Evolutionary conservation across 306 rosid genomes (phyloP), one percentile per base, ranked within the genome.

Genomic region (Oemleria cerasiformis): DNA sequence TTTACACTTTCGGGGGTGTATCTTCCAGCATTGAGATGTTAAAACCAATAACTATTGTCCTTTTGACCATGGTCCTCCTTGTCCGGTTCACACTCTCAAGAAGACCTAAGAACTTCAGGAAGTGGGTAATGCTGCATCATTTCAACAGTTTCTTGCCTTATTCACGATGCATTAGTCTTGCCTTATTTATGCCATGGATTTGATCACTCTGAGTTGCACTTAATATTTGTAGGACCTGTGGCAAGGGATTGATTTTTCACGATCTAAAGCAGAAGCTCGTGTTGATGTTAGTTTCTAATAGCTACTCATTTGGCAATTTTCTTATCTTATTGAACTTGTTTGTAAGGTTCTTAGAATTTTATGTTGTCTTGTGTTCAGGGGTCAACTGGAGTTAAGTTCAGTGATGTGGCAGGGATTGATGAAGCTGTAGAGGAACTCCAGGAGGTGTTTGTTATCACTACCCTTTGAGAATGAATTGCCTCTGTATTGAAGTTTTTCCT

Each of bases 231-330:
- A 94, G 99, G 99, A 94, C 73, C 86, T 94, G 56, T 94, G 98
- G 98, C 98, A 94, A 80, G 98, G 98, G 82, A 94, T 94, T 81
- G 97, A 91, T 84, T 94, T 94, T 79, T 94, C 98, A 9, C 88
- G 93, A 74, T 91, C 99, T 58, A 94, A 94, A 86, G 95, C 99
- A 54, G 97, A 94, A 86, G 99, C 99, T 70, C 97, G 97, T 62
- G 99, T 94, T 83, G 99, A 94, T 76, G 99, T 94, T 67, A 81
- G 92, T 81, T 86, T 69, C 41, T 77, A 61, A 61, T 47, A 39
- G 41, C 68, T 73, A 66, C 71, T 58, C 73, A 57, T 81, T 77
- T 72, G 34, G 58, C 73, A 74, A 42, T 67, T 75, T 67, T 53
- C 59, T 57, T 67, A 59, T 14, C 49, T 73, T 66, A 47, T 58